These are phyloP conservation scores for Auriscalpium vulgare DNA, from an alignment of 768 basidiomycete genomes.

Conservation along the genomic window DNA sequence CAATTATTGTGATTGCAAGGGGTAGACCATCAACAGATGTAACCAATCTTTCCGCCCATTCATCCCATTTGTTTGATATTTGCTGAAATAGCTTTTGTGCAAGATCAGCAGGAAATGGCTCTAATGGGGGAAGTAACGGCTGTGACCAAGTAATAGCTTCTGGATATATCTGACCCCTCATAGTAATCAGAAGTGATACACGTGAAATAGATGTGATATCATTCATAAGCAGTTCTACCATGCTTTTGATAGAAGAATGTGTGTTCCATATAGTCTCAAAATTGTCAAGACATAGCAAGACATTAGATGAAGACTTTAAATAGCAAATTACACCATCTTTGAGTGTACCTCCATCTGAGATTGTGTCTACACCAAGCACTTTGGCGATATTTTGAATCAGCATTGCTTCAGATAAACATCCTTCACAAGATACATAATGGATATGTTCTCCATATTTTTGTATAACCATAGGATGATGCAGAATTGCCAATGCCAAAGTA, in stretches of 20 bases:
- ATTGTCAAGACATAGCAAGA: constrained; percentile 31
- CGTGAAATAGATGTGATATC: background rate
- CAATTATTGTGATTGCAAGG: constrained; percentile 1
- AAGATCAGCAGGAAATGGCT: background rate
- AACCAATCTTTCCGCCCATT: background rate
- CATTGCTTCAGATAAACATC: constrained; percentile 17
- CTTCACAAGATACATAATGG: constrained; percentile 29
- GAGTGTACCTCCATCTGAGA: background rate
- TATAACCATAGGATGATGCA: constrained; percentile 17
- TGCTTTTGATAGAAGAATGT: background rate
- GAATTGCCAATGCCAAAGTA: constrained; percentile 25
- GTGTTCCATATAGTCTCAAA: constrained; percentile 33
- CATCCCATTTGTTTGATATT: background rate
- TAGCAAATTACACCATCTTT: background rate
- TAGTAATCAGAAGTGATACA: constrained; percentile 1
- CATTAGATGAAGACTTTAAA: constrained; percentile 12
- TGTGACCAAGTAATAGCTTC: background rate
- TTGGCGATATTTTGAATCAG: constrained; percentile 20
- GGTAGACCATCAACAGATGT: constrained; percentile 1
- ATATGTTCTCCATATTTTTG: constrained; percentile 17
- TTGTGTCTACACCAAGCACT: background rate
- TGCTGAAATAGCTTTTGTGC: background rate
- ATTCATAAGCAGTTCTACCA: constrained; percentile 1
- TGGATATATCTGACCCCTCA: background rate
- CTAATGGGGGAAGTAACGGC: background rate